phyloP scores from a whole-genome alignment of 768 basidiomycete genomes.

The Cubamyces sp. region DNA sequence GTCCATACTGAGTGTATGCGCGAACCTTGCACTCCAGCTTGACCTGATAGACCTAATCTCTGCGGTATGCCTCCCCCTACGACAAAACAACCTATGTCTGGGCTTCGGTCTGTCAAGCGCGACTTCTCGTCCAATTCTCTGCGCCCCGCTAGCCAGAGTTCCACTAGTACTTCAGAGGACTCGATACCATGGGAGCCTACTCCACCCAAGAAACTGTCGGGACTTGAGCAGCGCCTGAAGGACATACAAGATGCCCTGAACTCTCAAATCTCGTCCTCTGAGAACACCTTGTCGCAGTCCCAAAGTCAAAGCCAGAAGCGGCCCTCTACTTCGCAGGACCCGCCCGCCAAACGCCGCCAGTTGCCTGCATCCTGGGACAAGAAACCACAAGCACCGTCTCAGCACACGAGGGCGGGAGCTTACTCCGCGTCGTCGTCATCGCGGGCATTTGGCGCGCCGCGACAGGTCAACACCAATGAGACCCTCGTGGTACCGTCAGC shows the following conservation, averaged over 20 bases:
- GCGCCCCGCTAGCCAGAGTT: constrained; percentile 46
- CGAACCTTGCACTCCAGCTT: not conserved
- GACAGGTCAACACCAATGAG: constrained; percentile 16
- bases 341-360: constrained; percentile 55
- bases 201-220: constrained; percentile 22
- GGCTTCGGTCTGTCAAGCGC: constrained; percentile 61
- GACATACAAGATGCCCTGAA: constrained; percentile 61
- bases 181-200: constrained; percentile 25
- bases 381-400: constrained; percentile 6
- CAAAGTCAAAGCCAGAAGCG: constrained; percentile 36
- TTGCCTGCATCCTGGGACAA: constrained; percentile 56
- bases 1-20: not conserved
- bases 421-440: constrained; percentile 4
- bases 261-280: constrained; percentile 31
- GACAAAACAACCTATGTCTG: constrained; percentile 48
- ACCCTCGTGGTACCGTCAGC: constrained; percentile 33
- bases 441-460: constrained; percentile 13
- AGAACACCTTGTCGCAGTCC: constrained; percentile 25
- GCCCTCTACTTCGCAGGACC: constrained; percentile 28
- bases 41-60: no score
- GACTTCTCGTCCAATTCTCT: constrained; percentile 56
- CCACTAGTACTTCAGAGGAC: constrained; percentile 24
- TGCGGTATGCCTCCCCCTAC: constrained; percentile 4
- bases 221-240: constrained; percentile 48
- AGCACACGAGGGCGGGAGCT: constrained; percentile 5